Base-by-base conservation (phyloP, 2,329 filamentous ascomycete genomes). In the Tolypocladium nubicola region DNA sequence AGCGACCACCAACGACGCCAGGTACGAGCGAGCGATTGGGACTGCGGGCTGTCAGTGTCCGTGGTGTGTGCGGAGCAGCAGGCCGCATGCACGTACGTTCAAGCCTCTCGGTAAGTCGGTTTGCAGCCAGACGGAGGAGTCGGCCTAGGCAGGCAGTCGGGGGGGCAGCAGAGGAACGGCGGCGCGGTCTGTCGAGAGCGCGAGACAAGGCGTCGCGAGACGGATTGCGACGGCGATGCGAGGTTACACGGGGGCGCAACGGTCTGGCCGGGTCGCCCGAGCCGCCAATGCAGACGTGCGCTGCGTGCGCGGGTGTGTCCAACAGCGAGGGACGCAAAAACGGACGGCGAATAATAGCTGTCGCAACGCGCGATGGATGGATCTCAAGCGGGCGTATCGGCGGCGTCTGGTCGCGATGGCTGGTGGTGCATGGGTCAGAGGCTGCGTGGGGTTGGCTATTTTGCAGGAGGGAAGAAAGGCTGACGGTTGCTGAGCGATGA, bases 401-500 rank as follows among this genome's bases (percentile, higher is more conserved):
- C 59, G 57, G 54, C 43, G 56, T 58, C 61, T 55, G 56, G 53
- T 62, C 54, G 57, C 52, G 53, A 59, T 47, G 45, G 53, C 43
- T 26, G 53, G 50, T 52, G 33, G 39, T 58, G 58, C 43, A 58
- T 57, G 52, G 60, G 60, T 58, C 58, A 49, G 52, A 38, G 55
- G 38, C 39, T 50, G 56, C 40, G 19, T 39, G 52, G 49, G 53
- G 59, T 59, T 56, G 47, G 47, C 37, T 52, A 40, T 55, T 50
- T 60, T 60, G 60, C 59, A 60, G 52, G 60, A 61, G 56, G 52
- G 53, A 57, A 57, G 59, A 56, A 61, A 61, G 58, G 59, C 59
- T 61, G 58, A 54, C 54, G 52, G 26, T 43, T 26, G 38, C 40
- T 41, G 52, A 19, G 38, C 14, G 52, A 33, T 21, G 56, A 61